A percentile compares a stretch with the other conserved stretches of the same genome.
Evolutionary conservation across 495 filamentous ascomycete species (phyloP).

Genomic region (Chaetomium tenue): DNA sequence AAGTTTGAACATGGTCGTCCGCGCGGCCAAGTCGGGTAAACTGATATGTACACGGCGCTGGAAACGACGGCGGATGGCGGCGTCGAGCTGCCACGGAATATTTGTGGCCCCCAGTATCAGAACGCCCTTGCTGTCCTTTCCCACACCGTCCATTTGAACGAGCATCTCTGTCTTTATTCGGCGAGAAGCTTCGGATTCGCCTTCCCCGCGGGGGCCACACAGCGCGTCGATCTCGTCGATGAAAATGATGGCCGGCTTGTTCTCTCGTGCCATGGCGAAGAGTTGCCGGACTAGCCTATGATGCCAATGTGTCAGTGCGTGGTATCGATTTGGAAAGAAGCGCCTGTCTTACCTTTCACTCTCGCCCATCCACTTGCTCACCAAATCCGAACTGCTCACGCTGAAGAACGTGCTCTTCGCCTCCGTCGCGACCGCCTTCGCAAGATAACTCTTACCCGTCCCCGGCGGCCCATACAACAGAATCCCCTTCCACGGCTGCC

Average conservation of each 20-base stretch:
- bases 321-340: not conserved
- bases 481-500: conserved; percentile 98
- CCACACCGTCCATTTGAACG: conserved; percentile 99
- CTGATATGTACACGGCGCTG: conserved; percentile 94
- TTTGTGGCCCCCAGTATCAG: conserved; percentile 96
- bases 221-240: conserved; percentile 99
- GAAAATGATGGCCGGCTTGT: conserved; percentile 97
- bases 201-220: conserved; percentile 93
- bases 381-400: conserved; percentile 92
- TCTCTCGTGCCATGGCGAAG: conserved; percentile 97
- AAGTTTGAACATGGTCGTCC: conserved; percentile 96
- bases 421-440: conserved; percentile 96
- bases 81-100: conserved; percentile 98
- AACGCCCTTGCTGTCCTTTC: conserved; percentile 88
- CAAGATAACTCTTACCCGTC: conserved; percentile 94
- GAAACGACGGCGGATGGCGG: conserved; percentile 96
- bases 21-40: conserved; percentile 80
- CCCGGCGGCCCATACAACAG: conserved; percentile 94
- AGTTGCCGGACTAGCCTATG: conserved; percentile 89
- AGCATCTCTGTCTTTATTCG: conserved; percentile 98
- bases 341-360: conserved; percentile 72
- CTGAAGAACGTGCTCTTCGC: conserved; percentile 99
- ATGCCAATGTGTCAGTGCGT: not conserved
- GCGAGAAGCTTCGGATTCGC: conserved; percentile 93
- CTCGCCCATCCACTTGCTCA: conserved; percentile 99